phyloP scores from a whole-genome alignment of 1,139 yeast species.

The Pichia sp. region DNA sequence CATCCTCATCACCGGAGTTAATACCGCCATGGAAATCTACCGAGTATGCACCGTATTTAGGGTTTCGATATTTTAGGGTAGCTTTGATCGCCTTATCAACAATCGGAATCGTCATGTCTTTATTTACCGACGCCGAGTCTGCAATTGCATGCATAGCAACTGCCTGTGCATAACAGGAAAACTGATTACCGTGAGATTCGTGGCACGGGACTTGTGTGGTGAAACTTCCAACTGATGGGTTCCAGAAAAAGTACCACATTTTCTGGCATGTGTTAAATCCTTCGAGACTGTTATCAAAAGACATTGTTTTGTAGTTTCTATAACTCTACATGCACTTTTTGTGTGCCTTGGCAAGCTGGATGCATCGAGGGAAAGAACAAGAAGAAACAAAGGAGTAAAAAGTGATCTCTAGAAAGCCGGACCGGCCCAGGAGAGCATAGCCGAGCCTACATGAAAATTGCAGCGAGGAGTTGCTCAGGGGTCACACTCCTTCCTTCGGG shows the following conservation, averaged over 20 bases:
- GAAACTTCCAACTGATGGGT: slow-evolving; percentile 40
- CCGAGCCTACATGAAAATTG: neutral
- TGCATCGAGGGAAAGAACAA: neutral
- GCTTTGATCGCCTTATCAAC: slow-evolving; percentile 50
- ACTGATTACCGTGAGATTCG: slow-evolving; percentile 53
- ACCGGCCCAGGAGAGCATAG: neutral
- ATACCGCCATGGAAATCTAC: slow-evolving; percentile 47
- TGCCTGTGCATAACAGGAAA: slow-evolving; percentile 66
- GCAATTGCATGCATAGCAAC: slow-evolving; percentile 68
- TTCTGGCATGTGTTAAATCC: slow-evolving; percentile 45
- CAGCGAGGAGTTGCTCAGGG: neutral
- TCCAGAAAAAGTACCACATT: slow-evolving; percentile 48
- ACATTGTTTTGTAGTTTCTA: slow-evolving; percentile 28
- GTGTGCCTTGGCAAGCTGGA: neutral
- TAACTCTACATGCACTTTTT: neutral
- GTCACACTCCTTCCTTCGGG: neutral
- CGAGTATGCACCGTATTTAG: slow-evolving; percentile 66
- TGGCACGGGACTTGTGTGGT: slow-evolving; percentile 47
- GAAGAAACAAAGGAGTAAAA: neutral
- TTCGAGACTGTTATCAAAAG: slow-evolving; percentile 37
- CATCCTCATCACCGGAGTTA: slow-evolving; percentile 54
- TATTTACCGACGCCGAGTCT: slow-evolving; percentile 62
- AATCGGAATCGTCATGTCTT: slow-evolving; percentile 51
- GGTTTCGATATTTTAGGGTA: slow-evolving; percentile 51
- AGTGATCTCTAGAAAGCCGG: no score